Percentiles rank a stretch among this genome's conserved stretches.
Conservation (phyloP, 257 asterid species). For the Vinca minor region DNA sequence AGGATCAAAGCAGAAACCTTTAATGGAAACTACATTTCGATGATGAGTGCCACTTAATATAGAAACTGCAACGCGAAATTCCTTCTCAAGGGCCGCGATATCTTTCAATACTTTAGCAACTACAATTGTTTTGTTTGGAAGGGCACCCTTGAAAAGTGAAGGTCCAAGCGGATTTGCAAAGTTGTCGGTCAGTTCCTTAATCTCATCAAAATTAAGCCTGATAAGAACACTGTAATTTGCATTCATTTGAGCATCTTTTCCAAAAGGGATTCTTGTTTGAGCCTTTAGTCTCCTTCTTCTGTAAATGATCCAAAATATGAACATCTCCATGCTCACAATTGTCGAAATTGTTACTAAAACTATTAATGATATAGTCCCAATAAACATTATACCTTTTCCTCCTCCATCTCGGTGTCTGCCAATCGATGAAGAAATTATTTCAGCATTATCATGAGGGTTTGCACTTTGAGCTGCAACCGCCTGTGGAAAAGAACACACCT, state of each 20-base stretch:
- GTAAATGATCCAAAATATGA: constrained; percentile 31
- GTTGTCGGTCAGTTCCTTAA: constrained; percentile 38
- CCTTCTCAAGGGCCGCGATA: constrained; percentile 41
- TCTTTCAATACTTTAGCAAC: constrained; percentile 46
- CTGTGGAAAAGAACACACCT: constrained; percentile 50
- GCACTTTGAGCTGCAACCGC: constrained; percentile 42
- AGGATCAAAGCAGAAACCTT: constrained; percentile 53
- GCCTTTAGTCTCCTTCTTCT: constrained; percentile 28
- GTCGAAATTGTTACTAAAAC: constrained; percentile 32
- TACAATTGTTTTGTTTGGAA: constrained; percentile 35
- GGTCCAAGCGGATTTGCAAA: constrained; percentile 36
- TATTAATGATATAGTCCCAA: constrained; percentile 36
- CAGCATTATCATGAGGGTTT: constrained; percentile 16
- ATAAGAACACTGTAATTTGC: constrained; percentile 45
- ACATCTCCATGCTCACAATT: constrained; percentile 32
- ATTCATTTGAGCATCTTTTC: constrained; percentile 48
- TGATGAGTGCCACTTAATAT: constrained; percentile 55
- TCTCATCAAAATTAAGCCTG: constrained; percentile 42
- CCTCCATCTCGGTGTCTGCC: constrained; percentile 11
- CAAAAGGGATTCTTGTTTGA: constrained; percentile 37
- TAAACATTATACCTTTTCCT: constrained; percentile 27
- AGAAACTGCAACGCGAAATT: constrained; percentile 45
- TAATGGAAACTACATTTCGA: constrained; percentile 43
- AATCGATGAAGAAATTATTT: constrained; percentile 16
- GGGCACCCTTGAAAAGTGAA: constrained; percentile 40